These are phyloP conservation scores for Trichaptum fuscoviolaceum DNA, from an alignment of 768 basidiomycete species.

Conservation along the genomic window DNA sequence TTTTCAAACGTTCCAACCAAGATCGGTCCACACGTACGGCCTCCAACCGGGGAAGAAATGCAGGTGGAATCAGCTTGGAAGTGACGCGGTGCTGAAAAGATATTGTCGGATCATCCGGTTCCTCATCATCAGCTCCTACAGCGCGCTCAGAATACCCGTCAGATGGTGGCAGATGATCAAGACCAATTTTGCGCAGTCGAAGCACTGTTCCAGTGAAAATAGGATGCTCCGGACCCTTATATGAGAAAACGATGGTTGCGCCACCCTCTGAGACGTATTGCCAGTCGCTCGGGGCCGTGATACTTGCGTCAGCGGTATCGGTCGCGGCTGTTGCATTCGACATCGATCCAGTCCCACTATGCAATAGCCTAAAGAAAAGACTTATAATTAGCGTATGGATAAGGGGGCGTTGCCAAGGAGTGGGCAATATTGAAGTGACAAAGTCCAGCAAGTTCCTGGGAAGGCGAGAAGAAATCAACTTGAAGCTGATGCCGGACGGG, in stretches of 20 bases:
- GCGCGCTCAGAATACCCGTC: slow-evolving; percentile 1
- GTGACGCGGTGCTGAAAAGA: slow-evolving; percentile 64
- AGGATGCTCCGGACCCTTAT: slow-evolving; percentile 49
- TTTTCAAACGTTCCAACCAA: slow-evolving; percentile 60
- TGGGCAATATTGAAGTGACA: neutral
- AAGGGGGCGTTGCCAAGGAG: neutral
- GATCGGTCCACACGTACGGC: slow-evolving; percentile 36
- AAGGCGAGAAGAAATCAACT: neutral
- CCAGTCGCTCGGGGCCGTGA: slow-evolving; percentile 54
- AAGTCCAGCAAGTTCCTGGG: neutral
- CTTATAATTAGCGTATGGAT: neutral
- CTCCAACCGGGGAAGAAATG: slow-evolving; percentile 54
- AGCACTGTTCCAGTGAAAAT: slow-evolving; percentile 62
- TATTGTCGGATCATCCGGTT: slow-evolving; percentile 35
- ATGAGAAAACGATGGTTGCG: slow-evolving; percentile 84
- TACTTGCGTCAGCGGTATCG: neutral
- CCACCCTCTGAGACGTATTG: slow-evolving; percentile 89
- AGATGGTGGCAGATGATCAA: neutral
- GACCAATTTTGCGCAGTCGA: slow-evolving; percentile 61
- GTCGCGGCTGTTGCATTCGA: neutral
- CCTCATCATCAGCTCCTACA: slow-evolving; percentile 26
- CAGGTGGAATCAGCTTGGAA: slow-evolving; percentile 53
- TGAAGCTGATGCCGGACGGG: neutral
- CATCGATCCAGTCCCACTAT: neutral
- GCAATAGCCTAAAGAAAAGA: neutral